phyloP scores from a whole-genome alignment of 306 rosid species.

The Sechiopsis laciniata region DNA sequence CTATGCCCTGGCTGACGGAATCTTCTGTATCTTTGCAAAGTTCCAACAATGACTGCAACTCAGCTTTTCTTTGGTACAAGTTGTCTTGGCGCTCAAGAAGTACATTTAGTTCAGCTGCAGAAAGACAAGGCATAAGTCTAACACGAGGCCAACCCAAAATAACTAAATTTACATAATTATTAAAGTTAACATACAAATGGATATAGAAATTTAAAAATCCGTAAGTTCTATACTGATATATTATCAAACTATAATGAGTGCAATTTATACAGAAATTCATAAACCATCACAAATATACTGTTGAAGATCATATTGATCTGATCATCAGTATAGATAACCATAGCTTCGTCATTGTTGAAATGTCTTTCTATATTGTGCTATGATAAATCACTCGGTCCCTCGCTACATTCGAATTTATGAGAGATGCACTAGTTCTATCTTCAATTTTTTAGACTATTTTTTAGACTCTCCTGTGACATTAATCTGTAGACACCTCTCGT shows the following conservation, averaged over 20 bases:
- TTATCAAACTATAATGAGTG: neutral
- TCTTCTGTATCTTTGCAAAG: constrained; percentile 45
- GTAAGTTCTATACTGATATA: neutral
- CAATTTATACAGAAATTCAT: neutral
- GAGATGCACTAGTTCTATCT: too few relatives aligned
- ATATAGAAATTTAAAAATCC: neutral
- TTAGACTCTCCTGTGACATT: too few relatives aligned
- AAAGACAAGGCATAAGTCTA: neutral
- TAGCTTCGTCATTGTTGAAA: neutral
- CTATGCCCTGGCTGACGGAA: constrained; percentile 28
- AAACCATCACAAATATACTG: neutral
- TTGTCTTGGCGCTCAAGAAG: constrained; percentile 72
- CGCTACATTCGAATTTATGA: too few relatives aligned
- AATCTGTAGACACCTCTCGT: too few relatives aligned
- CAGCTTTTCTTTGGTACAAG: constrained; percentile 65
- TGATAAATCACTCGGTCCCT: too few relatives aligned
- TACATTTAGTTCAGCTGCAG: constrained; percentile 53
- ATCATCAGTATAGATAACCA: neutral
- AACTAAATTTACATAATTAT: neutral
- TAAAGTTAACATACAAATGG: neutral
- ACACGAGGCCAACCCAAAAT: neutral
- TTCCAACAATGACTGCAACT: constrained; percentile 60
- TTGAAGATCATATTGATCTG: neutral
- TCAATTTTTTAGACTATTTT: too few relatives aligned
- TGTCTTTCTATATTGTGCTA: too few relatives aligned